Conservation (phyloP, 192 early-diverging fungal genomes). For the Cladochytrium replicatum region DNA sequence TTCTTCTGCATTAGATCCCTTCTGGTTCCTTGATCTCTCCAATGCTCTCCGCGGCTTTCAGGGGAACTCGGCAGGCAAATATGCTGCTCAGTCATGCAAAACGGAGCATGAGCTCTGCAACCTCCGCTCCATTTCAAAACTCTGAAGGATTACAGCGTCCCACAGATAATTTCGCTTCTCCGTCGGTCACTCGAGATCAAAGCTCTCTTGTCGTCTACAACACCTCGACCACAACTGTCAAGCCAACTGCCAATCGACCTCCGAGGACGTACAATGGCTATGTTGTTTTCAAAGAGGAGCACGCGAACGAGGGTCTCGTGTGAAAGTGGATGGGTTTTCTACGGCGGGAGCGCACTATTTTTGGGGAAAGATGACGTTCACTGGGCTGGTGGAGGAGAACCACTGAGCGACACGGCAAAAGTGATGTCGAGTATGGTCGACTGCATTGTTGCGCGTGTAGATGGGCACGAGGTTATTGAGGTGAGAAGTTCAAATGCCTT, state of each 20-base stretch:
- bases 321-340: conserved; percentile 81
- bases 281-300: conserved; percentile 92
- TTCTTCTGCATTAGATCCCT: too few species aligned
- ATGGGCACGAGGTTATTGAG: conserved; percentile 79
- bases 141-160: conserved; percentile 66
- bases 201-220: too few species aligned
- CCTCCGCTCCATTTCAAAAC: conserved; percentile 69
- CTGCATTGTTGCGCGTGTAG: conserved; percentile 88
- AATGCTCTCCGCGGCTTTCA: too few species aligned
- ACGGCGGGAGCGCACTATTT: conserved; percentile 95
- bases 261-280: conserved; percentile 73
- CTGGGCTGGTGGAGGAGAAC: conserved; percentile 82
- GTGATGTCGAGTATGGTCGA: conserved; percentile 96
- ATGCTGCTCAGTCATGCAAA: too few species aligned
- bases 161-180: conserved; percentile 71
- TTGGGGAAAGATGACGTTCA: conserved; percentile 93
- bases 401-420: conserved; percentile 74
- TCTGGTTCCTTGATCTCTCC: too few species aligned
- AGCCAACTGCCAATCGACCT: too few species aligned
- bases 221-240: too few species aligned
- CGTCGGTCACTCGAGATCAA: conserved; percentile 73
- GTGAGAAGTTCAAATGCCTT: conserved; percentile 33
- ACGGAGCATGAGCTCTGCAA: too few species aligned
- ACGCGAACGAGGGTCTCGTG: conserved; percentile 96
- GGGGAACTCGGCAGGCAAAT: too few species aligned